Base-by-base conservation (phyloP, 306 rosid species). In the Prunus campanulata region DNA sequence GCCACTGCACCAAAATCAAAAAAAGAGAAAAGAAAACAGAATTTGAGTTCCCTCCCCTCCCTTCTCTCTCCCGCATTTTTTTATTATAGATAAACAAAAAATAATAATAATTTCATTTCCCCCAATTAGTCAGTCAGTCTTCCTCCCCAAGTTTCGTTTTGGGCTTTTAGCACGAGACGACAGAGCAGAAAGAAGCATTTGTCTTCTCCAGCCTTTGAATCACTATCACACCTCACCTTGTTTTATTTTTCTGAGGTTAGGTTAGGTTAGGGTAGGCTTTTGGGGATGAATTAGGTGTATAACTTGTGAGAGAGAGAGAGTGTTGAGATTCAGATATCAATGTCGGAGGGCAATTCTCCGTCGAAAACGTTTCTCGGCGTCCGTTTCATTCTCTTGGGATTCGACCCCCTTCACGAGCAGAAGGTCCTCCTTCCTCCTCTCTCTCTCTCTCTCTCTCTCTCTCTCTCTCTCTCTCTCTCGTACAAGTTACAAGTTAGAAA, bases 311-410 rank as follows among this genome's bases (percentile, higher is more conserved):
- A 6, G 42, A 61, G 46, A 10, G 47, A 15, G 22, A 27, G 13
- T 16, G 32, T 46, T 47, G 25, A 8, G 70, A 77, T 69, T 70
- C 64, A n/a, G n/a, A 24, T 56, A 14, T 71, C 80, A 75, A 81
- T 78, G 84, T 25, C 89, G 82, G 88, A 79, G 57, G 29, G 87
- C 15, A 79, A 62, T 83, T 72, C 79, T 56, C 71, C 81, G 5
- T 66, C 88, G 72, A 72, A 81, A 50, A 57, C 78, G 48, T 94
- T 92, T 87, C 49, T 44, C 49, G 96, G 93, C 12, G 86, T 91
- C 80, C 86, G 75, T 39, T 95, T 92, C 68, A 78, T 85, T 74
- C 96, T 95, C 63, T 42, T 78, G 47, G 97, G 97, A 52, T 92
- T 95, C 65, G 82, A 83, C 73, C 81, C 83, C 48, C 18, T 69